A percentile compares a stretch with the other conserved stretches of the same genome.
These are phyloP conservation scores for Theileria parva DNA, from an alignment of 169 alveolate genomes.

Conservation along the genomic window DNA sequence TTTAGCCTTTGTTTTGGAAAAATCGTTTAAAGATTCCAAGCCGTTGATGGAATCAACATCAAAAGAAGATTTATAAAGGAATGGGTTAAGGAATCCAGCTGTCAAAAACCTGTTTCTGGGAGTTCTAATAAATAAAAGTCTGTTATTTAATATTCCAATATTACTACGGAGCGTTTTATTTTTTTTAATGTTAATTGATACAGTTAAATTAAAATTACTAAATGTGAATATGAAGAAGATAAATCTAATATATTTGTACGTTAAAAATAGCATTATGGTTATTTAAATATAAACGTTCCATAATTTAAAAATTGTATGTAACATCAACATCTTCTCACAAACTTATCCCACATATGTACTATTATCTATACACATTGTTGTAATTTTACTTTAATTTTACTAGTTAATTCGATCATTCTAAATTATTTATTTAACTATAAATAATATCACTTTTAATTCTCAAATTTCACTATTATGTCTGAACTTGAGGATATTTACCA, in stretches of 20 bases:
- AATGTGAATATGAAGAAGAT: background rate
- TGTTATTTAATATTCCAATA: background rate
- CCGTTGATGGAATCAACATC: background rate
- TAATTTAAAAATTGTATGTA: too few species aligned
- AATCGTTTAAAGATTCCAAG: background rate
- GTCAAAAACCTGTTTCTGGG: background rate
- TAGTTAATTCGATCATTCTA: background rate
- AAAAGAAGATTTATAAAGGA: background rate
- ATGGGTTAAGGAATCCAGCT: background rate
- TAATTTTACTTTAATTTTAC: background rate
- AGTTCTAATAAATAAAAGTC: background rate
- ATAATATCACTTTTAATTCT: background rate
- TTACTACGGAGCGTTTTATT: background rate
- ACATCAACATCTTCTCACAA: background rate
- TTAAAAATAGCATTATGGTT: background rate
- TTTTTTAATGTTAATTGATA: background rate
- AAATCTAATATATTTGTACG: background rate
- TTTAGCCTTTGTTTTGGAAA: background rate
- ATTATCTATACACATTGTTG: background rate
- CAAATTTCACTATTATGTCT: slow-evolving; percentile 24
- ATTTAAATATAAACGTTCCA: background rate
- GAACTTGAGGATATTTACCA: slow-evolving; percentile 55
- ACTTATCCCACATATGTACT: background rate
- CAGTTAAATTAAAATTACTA: background rate
- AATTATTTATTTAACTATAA: too few species aligned